Conservation (phyloP, 805 yeast genomes). For the Saccharomyces paradoxus region DNA sequence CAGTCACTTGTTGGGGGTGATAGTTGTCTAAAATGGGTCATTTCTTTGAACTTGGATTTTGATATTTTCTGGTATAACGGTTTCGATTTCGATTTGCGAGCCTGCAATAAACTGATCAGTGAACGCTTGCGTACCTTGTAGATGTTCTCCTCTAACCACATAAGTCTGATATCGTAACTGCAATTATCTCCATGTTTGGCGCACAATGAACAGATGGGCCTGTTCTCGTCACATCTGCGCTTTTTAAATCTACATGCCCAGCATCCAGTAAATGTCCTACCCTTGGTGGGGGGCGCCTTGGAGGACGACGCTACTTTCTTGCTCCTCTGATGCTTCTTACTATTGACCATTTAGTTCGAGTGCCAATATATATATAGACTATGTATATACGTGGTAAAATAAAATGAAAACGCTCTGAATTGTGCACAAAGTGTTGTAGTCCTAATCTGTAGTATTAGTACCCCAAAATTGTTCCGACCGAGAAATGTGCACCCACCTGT, state of each 20-base stretch:
- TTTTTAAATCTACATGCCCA: constrained; percentile 31
- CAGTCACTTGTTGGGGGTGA: not conserved
- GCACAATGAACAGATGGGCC: constrained; percentile 26
- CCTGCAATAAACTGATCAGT: not conserved
- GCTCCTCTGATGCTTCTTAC: not conserved
- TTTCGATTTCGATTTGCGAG: not conserved
- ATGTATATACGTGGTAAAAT: not conserved
- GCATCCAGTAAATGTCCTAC: constrained; percentile 29
- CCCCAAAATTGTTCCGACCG: not conserved
- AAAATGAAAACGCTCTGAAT: not conserved
- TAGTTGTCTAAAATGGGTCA: constrained; percentile 10
- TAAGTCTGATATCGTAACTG: constrained; percentile 25
- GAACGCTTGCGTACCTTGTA: constrained; percentile 5
- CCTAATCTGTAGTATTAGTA: not conserved
- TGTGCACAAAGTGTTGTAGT: not conserved
- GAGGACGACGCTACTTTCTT: not conserved
- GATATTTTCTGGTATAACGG: constrained; percentile 9
- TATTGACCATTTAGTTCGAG: not conserved
- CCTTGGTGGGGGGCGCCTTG: constrained; percentile 5
- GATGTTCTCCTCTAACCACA: constrained; percentile 25
- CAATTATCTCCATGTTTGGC: constrained; percentile 19
- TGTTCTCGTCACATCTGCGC: constrained; percentile 25
- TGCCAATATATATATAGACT: not conserved
- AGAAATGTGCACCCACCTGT: not conserved
- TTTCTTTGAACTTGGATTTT: constrained; percentile 12